A percentile compares a stretch with the other conserved stretches of the same genome.
Evolutionary conservation across 2,329 filamentous ascomycete genomes (phyloP).

Genomic region (Fusarium nematophilum): DNA sequence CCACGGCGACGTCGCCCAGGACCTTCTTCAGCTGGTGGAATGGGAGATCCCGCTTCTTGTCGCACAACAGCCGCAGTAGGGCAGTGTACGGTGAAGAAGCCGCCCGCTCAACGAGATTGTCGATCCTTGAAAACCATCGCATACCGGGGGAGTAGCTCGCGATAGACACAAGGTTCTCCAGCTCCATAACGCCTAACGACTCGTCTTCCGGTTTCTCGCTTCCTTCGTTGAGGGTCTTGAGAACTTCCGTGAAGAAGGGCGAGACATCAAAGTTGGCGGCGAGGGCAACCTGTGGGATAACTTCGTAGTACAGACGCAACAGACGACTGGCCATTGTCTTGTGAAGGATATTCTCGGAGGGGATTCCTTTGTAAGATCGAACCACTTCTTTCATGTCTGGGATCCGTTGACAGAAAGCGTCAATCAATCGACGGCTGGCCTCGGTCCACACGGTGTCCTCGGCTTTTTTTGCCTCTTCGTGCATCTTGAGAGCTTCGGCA

Average conservation of each 20-base stretch:
- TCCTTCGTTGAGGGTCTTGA: conserved; percentile 70
- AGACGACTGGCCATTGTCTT: conserved; percentile 83
- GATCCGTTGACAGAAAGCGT: conserved; percentile 81
- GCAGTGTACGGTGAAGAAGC: conserved; percentile 75
- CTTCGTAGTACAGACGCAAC: conserved; percentile 85
- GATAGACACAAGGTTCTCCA: conserved; percentile 84
- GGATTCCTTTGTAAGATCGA: conserved; percentile 75
- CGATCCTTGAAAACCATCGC: conserved; percentile 87
- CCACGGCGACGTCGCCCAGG: conserved; percentile 69
- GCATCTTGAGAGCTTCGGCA: conserved; percentile 69
- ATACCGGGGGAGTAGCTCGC: conserved; percentile 84
- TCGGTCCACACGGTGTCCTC: conserved; percentile 72
- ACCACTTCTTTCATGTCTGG: conserved; percentile 87
- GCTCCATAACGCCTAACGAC: conserved; percentile 74
- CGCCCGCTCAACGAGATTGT: conserved; percentile 62
- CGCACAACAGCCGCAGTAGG: conserved; percentile 64
- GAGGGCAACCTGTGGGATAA: conserved; percentile 81
- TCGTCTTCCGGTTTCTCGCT: conserved; percentile 61
- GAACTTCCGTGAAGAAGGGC: conserved; percentile 74
- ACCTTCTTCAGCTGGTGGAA: conserved; percentile 63
- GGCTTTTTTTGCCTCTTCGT: conserved; percentile 58
- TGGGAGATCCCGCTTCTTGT: conserved; percentile 44
- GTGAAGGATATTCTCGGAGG: conserved; percentile 77
- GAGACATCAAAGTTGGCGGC: conserved; percentile 92
- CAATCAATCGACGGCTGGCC: conserved; percentile 73